Evolutionary conservation across 805 yeast species (phyloP).

Genomic region (Metschnikowia kunwiensis): DNA sequence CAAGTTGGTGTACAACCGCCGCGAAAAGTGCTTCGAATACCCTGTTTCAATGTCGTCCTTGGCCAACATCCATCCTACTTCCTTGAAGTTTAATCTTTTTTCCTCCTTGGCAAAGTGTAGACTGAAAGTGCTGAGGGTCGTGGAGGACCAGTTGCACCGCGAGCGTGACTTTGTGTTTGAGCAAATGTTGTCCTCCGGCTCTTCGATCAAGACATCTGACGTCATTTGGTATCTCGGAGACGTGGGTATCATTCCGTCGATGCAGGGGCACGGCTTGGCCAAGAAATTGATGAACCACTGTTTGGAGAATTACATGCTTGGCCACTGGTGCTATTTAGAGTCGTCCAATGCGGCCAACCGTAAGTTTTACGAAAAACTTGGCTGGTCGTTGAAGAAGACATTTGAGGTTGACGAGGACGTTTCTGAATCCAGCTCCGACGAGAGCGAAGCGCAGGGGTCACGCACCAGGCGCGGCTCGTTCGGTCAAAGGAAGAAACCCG

Average conservation of each 20-base stretch:
- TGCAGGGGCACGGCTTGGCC: conserved; percentile 60
- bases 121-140: conserved; percentile 49
- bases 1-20: conserved; percentile 23
- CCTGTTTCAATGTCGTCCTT: conserved; percentile 21
- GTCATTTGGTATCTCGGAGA: conserved; percentile 57
- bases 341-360: conserved; percentile 54
- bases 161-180: conserved; percentile 42
- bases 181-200: conserved; percentile 19
- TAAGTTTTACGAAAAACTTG: conserved; percentile 51
- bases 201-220: conserved; percentile 33
- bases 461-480: conserved; percentile 15
- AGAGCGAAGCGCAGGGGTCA: conserved; percentile 9
- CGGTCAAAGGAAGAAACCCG: conserved; percentile 5
- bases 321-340: conserved; percentile 47
- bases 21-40: conserved; percentile 23
- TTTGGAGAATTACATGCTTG: conserved; percentile 43
- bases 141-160: conserved; percentile 43
- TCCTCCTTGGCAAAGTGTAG: conserved; percentile 45
- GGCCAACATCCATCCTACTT: conserved; percentile 29
- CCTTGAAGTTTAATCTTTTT: conserved; percentile 35
- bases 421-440: conserved; percentile 19
- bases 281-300: conserved; percentile 49
- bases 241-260: conserved; percentile 54
- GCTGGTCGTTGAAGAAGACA: conserved; percentile 39
- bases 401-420: conserved; percentile 28